phyloP scores from a whole-genome alignment of 148 eudicot genomes.

The Silene conica region DNA sequence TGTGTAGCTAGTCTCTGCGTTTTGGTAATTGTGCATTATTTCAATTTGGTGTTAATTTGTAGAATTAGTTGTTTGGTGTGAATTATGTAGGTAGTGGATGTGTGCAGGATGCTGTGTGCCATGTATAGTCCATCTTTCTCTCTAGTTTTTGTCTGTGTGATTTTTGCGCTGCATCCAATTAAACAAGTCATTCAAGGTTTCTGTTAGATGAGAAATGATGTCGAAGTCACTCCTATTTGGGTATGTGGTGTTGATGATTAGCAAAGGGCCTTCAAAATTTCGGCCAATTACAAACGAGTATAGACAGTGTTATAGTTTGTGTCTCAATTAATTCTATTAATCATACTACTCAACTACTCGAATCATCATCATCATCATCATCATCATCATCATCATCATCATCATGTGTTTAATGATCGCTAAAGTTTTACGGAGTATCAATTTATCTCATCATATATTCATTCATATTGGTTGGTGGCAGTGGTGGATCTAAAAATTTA shows the following conservation, averaged over 20 bases:
- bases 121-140: conserved; percentile 28
- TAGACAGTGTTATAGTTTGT: background rate
- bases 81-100: conserved; percentile 30
- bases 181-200: background rate
- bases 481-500: too few species aligned
- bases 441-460: too few species aligned
- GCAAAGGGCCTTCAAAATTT: too few species aligned
- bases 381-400: too few species aligned
- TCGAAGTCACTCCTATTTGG: background rate
- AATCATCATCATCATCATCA: too few species aligned
- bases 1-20: conserved; percentile 12
- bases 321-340: too few species aligned
- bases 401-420: too few species aligned
- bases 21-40: conserved; percentile 23
- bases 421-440: too few species aligned
- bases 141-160: background rate
- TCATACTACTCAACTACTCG: too few species aligned
- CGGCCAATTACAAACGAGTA: too few species aligned
- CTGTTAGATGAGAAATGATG: conserved; percentile 8
- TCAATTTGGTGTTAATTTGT: conserved; percentile 10
- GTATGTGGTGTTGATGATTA: conserved; percentile 14
- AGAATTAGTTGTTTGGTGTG: conserved; percentile 32
- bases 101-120: conserved; percentile 30
- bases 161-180: conserved; percentile 13
- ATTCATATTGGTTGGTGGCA: too few species aligned